Percentiles rank a stretch among this genome's conserved stretches.
Evolutionary conservation across 1,284 basidiomycete species (phyloP).

Genomic region (Pisolithus thermaeus): DNA sequence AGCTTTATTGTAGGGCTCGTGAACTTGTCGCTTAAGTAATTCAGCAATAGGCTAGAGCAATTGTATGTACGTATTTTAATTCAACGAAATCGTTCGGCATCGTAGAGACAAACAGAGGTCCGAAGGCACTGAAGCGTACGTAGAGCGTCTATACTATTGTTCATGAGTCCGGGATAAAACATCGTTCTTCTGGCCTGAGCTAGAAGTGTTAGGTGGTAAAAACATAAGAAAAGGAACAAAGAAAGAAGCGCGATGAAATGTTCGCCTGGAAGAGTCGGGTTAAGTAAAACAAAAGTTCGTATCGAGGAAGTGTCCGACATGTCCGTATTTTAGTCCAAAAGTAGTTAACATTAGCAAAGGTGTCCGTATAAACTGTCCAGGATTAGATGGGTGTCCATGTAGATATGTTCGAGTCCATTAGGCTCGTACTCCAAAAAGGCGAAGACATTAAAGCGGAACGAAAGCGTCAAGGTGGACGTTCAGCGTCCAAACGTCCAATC

Average conservation of each 20-base stretch:
- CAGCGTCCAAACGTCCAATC: slow-evolving; percentile 6
- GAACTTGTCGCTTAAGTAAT: too few relatives aligned
- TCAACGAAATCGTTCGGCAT: background rate
- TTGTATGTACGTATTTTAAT: background rate
- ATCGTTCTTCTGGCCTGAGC: slow-evolving; percentile 4
- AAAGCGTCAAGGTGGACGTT: slow-evolving; percentile 4
- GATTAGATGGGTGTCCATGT: background rate
- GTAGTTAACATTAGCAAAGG: background rate
- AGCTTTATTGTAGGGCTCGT: background rate
- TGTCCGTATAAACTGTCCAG: background rate
- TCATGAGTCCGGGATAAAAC: slow-evolving; percentile 9
- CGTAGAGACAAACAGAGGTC: background rate
- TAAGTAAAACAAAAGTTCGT: background rate
- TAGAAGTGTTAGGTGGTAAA: slow-evolving; percentile 12
- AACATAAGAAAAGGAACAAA: slow-evolving; percentile 8
- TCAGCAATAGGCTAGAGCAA: background rate
- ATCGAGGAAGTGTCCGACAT: background rate
- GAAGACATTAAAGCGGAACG: slow-evolving; percentile 8
- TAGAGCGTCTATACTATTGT: slow-evolving; percentile 2
- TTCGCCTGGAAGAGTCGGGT: background rate
- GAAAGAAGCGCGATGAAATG: background rate
- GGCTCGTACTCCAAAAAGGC: background rate
- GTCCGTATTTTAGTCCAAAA: slow-evolving; percentile 2
- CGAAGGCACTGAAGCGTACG: background rate
- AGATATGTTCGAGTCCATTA: background rate